Base-by-base conservation (phyloP, 2,329 filamentous ascomycete species). In the Exophiala lecanii-corni region DNA sequence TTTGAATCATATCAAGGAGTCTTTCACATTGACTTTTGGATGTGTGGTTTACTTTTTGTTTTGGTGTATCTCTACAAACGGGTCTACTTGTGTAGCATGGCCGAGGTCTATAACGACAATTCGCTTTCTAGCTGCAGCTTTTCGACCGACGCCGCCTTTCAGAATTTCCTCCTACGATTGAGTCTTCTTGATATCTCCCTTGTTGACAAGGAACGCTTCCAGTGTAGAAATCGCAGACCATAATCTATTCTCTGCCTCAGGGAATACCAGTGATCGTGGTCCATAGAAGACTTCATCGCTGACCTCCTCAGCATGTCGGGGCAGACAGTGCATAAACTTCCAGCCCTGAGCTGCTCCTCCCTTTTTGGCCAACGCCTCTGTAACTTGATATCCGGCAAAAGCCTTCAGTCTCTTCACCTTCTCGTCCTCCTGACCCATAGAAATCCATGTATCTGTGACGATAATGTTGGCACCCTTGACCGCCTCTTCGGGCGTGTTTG, bases 311-410 rank as follows among this genome's bases (percentile, higher is more conserved):
- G 79, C 78, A 62, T 98, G 89, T 50, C 92, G 79, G 10, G 92
- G 92, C 46, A 98, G 68, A 64, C 92, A 98, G 71, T 98, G 92
- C 92, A 98, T 96, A 64, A 98, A 98, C 66, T 87, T 89, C 92
- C 92, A 98, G 51, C 78, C 77, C 10, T 84, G 74, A 64, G 92
- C 94, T 31, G 92, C 92, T 15, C 88, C 89, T 32, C 89, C 89
- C 37, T 82, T 76, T 65, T 82, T 78, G 2, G 89, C 91, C 55
- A 98, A 72, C 32, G 92, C 86, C 36, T 82, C 78, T 2, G 91
- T 96, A 59, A 98, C 85, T 63, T 96, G 91, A 68, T 89, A 98
- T 10, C 91, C 89, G 20, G 77, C 76, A 63, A 98, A 98, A 2
- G 81, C 88, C 60, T 82, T 78, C 47, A 96, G 63, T 38, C 87